Evolutionary conservation across 192 early-diverging fungal genomes (phyloP).

Genomic region (Entomortierella beljakovae): DNA sequence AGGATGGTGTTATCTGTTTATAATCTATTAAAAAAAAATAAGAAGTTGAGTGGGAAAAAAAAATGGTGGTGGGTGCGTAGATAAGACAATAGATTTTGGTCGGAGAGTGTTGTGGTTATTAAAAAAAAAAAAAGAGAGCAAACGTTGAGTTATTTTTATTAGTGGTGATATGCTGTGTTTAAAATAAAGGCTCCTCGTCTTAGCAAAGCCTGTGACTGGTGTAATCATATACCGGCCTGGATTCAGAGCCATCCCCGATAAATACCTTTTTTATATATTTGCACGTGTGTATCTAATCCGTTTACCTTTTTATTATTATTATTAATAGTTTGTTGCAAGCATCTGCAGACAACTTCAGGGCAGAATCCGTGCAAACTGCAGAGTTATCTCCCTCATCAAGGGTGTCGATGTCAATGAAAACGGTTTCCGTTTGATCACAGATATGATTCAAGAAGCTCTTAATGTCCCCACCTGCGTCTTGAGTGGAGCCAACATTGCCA

Average conservation of each 20-base stretch:
- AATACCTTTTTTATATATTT: not conserved
- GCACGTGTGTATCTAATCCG: not conserved
- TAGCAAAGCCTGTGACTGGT: no score
- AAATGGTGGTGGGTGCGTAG: slow-evolving; percentile 37
- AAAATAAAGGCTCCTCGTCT: no score
- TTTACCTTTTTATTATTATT: slow-evolving; percentile 1
- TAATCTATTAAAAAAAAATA: not conserved
- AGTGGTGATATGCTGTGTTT: no score
- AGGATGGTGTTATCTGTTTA: not conserved
- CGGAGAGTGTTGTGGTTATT: not conserved
- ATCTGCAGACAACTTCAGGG: slow-evolving; percentile 87
- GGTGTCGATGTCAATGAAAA: slow-evolving; percentile 84
- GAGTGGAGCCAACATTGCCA: slow-evolving; percentile 98
- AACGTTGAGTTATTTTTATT: no score
- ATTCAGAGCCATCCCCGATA: not conserved
- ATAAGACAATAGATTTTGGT: slow-evolving; percentile 6
- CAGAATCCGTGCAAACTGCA: slow-evolving; percentile 73
- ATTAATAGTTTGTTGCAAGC: slow-evolving; percentile 80
- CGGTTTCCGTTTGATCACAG: slow-evolving; percentile 84
- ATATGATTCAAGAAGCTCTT: slow-evolving; percentile 65
- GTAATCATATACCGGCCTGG: no score
- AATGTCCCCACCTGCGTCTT: slow-evolving; percentile 84
- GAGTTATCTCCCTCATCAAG: slow-evolving; percentile 96
- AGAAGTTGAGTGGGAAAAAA: not conserved
- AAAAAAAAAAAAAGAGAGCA: not conserved